phyloP scores from a whole-genome alignment of 2,329 filamentous ascomycete species.

The Macrophomina phaseolina region DNA sequence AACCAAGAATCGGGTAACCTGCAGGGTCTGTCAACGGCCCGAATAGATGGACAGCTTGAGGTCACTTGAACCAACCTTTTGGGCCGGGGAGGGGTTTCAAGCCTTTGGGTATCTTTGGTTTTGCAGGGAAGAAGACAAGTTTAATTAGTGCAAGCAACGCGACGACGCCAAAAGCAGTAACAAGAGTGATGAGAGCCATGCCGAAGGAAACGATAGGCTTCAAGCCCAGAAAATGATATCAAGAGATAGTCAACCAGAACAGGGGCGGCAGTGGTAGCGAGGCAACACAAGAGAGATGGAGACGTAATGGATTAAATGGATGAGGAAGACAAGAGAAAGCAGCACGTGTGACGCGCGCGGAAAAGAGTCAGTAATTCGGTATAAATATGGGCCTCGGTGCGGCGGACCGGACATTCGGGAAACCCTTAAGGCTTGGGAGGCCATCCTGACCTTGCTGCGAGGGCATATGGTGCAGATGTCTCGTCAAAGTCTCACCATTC shows the following conservation, averaged over 20 bases:
- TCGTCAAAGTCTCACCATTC: constrained; percentile 18
- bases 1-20: constrained; percentile 52
- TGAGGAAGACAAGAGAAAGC: neutral
- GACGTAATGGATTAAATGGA: constrained; percentile 20
- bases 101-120: constrained; percentile 35
- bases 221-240: neutral
- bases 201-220: constrained; percentile 27
- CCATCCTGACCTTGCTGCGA: neutral
- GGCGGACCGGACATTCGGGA: constrained; percentile 4
- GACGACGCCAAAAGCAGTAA: constrained; percentile 35
- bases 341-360: constrained; percentile 1
- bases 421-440: neutral
- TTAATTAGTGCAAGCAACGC: constrained; percentile 33
- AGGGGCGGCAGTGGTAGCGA: neutral
- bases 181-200: constrained; percentile 42
- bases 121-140: neutral
- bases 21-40: neutral
- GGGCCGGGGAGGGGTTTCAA: constrained; percentile 48
- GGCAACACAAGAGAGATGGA: constrained; percentile 20
- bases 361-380: neutral
- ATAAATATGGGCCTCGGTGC: constrained; percentile 7
- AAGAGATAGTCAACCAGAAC: neutral
- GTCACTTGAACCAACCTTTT: constrained; percentile 40
- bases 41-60: neutral
- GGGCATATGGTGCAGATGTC: neutral